phyloP scores from a whole-genome alignment of 2,329 filamentous ascomycete genomes.

The Pestalotiopsis sp. region DNA sequence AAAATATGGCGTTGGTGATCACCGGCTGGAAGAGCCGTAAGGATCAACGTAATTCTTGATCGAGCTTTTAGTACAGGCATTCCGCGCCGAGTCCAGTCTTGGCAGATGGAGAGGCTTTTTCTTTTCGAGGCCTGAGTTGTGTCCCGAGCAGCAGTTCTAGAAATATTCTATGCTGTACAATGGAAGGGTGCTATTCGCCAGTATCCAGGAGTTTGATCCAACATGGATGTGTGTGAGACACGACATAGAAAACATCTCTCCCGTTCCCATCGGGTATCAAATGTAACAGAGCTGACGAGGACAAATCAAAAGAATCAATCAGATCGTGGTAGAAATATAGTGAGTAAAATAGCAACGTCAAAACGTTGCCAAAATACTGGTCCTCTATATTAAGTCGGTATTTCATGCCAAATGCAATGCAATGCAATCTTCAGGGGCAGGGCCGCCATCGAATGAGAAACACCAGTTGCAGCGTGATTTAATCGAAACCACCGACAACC shows the following conservation, averaged over 20 bases:
- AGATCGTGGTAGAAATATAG: neutral
- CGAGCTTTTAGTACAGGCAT: neutral
- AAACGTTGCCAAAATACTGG: neutral
- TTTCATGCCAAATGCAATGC: neutral
- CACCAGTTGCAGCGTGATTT: neutral
- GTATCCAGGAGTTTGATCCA: too few relatives aligned
- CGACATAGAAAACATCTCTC: too few relatives aligned
- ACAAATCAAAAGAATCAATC: neutral
- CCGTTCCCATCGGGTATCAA: too few relatives aligned
- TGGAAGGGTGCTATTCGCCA: neutral
- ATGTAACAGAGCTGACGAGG: too few relatives aligned
- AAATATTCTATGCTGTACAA: neutral
- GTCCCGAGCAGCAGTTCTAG: neutral
- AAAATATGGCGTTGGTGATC: neutral
- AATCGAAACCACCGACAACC: neutral
- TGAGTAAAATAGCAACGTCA: neutral
- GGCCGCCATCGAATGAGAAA: neutral
- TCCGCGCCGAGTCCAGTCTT: neutral
- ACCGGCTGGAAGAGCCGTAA: neutral
- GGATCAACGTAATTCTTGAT: neutral
- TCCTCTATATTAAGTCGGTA: neutral
- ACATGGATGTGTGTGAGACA: too few relatives aligned
- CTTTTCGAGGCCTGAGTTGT: neutral
- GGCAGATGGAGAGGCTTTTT: neutral
- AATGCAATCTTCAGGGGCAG: neutral